A percentile compares a stretch with the other conserved stretches of the same genome.
Evolutionary conservation across 768 basidiomycete genomes (phyloP).

Genomic region (Multifurca ochricompacta): DNA sequence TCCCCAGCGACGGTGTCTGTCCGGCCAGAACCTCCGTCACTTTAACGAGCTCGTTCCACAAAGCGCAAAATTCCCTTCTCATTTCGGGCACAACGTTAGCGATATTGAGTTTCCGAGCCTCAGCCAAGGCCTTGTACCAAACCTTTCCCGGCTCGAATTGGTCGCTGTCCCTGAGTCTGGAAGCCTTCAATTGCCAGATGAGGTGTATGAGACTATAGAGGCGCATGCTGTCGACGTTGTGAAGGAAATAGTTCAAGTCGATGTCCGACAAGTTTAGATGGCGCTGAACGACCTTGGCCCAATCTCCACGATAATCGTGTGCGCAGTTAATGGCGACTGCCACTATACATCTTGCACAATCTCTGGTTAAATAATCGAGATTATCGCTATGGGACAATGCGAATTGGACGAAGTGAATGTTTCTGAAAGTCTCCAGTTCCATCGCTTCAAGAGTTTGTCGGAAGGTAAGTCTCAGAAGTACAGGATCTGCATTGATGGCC

Average conservation of each 20-base stretch:
- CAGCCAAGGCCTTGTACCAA: not conserved
- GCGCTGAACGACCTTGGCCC: not conserved
- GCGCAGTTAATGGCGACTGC: constrained; percentile 2
- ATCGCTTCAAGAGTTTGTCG: not conserved
- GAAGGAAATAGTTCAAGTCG: not conserved
- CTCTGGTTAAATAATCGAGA: not conserved
- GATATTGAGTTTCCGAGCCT: not conserved
- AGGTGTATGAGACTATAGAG: not conserved
- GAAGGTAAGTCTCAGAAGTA: not conserved
- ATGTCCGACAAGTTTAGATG: not conserved
- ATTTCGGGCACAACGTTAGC: not conserved
- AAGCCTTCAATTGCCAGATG: not conserved
- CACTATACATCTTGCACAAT: constrained; percentile 1
- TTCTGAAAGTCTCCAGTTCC: not conserved
- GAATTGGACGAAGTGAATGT: not conserved
- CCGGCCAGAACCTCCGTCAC: not conserved
- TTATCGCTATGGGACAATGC: not conserved
- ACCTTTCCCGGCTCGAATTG: not conserved
- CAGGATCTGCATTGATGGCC: not conserved
- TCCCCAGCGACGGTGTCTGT: not conserved
- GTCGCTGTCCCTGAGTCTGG: not conserved
- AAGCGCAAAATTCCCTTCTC: not conserved
- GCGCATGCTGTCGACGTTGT: not conserved
- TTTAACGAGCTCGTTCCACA: not conserved
- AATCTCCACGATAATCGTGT: not conserved